Conservation (phyloP, 805 yeast genomes). For the Metschnikowia sp. region DNA sequence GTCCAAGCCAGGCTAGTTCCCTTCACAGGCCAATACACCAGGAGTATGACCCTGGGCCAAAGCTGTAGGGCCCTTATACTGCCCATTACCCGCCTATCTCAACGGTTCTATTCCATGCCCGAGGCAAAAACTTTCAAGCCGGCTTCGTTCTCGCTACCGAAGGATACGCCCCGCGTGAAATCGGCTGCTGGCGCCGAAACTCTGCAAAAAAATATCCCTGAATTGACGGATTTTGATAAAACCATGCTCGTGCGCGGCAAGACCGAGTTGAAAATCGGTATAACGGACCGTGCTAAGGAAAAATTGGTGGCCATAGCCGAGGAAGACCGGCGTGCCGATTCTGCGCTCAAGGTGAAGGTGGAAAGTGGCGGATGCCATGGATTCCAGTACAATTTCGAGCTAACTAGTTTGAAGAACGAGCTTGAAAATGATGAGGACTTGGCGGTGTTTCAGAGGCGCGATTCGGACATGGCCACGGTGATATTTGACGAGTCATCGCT, state of each 20-base stretch:
- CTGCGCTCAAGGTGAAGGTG: conserved; percentile 72
- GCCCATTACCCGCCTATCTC: neutral
- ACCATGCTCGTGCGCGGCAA: conserved; percentile 35
- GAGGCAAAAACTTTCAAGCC: conserved; percentile 23
- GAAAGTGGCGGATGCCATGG: conserved; percentile 99
- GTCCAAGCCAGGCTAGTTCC: too few relatives aligned
- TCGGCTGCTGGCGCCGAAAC: neutral
- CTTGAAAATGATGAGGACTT: conserved; percentile 28
- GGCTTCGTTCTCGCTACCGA: conserved; percentile 30
- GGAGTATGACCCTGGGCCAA: too few relatives aligned
- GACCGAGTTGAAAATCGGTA: conserved; percentile 41
- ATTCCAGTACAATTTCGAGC: conserved; percentile 78
- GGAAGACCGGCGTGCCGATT: conserved; percentile 47
- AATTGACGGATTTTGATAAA: conserved; percentile 20
- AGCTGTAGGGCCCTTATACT: neutral
- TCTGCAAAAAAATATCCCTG: neutral
- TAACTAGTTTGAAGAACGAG: conserved; percentile 45
- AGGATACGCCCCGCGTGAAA: conserved; percentile 8
- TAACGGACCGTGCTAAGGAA: conserved; percentile 45
- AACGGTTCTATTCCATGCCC: conserved; percentile 1
- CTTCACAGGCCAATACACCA: too few relatives aligned
- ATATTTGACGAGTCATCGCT: conserved; percentile 78
- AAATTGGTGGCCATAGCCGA: conserved; percentile 52
- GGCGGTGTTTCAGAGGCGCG: conserved; percentile 63
- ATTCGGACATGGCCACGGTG: conserved; percentile 50